Evolutionary conservation across 2,329 filamentous ascomycete species (phyloP).

Genomic region (Fusarium caatingaense): DNA sequence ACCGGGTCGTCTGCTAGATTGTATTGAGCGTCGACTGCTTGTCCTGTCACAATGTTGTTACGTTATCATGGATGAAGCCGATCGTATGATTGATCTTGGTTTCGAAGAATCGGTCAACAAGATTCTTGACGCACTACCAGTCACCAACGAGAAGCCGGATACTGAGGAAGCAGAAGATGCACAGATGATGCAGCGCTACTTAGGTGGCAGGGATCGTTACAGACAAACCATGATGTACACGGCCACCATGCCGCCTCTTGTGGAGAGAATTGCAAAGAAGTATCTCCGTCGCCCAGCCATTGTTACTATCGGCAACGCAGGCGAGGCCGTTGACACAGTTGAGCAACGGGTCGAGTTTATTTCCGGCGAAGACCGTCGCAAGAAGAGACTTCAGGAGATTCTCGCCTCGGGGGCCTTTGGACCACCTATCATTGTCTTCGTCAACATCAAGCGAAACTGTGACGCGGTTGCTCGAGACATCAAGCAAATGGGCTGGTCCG

Average conservation of each 20-base stretch:
- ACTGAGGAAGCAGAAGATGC: constrained; percentile 90
- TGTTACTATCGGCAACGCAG: constrained; percentile 92
- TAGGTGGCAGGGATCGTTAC: constrained; percentile 82
- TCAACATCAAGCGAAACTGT: constrained; percentile 99
- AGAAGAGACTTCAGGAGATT: constrained; percentile 95
- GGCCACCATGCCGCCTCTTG: constrained; percentile 92
- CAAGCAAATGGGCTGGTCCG: constrained; percentile 90
- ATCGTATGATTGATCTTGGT: constrained; percentile 98
- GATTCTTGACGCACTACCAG: constrained; percentile 93
- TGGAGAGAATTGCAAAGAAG: constrained; percentile 96
- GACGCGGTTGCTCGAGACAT: constrained; percentile 95
- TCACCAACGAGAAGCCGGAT: constrained; percentile 94
- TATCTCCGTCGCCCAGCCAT: constrained; percentile 94
- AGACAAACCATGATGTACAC: constrained; percentile 99
- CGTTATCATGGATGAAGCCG: constrained; percentile 99
- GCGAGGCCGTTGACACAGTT: constrained; percentile 96
- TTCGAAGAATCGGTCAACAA: constrained; percentile 99
- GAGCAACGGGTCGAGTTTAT: constrained; percentile 97
- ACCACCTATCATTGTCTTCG: constrained; percentile 96
- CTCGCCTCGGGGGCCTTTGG: constrained; percentile 82
- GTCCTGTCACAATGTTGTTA: constrained; percentile 98
- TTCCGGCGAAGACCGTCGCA: constrained; percentile 90
- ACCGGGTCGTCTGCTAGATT: constrained; percentile 95
- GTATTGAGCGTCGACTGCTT: constrained; percentile 90
- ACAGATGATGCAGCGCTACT: constrained; percentile 82